Evolutionary conservation across 129 eudicot species (phyloP).

Genomic region (Flaveria ramosissima): DNA sequence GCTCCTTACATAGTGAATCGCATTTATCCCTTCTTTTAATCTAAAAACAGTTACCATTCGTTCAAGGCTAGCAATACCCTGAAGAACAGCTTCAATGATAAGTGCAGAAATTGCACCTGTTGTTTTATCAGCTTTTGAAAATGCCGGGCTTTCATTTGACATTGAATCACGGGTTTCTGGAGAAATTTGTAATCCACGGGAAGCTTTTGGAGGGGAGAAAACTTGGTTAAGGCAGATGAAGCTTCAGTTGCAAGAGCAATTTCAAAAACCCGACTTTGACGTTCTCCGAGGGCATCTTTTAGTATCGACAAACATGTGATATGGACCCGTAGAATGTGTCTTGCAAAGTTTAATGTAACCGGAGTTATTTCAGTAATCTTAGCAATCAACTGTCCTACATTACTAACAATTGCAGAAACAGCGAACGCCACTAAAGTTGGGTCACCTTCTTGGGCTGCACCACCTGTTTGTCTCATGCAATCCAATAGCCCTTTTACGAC

Average conservation of each 20-base stretch:
- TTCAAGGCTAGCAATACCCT: constrained; percentile 83
- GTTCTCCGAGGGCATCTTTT: constrained; percentile 95
- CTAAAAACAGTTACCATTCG: constrained; percentile 87
- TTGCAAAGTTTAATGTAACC: constrained; percentile 49
- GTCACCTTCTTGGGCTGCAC: constrained; percentile 99
- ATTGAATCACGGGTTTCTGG: constrained; percentile 66
- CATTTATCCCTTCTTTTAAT: constrained; percentile 83
- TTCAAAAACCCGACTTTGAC: constrained; percentile 94
- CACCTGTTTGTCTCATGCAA: constrained; percentile 97
- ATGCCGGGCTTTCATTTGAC: constrained; percentile 47
- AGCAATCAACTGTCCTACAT: constrained; percentile 73
- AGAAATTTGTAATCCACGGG: constrained; percentile 69
- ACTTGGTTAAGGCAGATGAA: constrained; percentile 76
- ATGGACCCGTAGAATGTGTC: constrained; percentile 66
- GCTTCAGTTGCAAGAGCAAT: constrained; percentile 98
- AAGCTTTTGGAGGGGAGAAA: constrained; percentile 65
- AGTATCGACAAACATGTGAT: constrained; percentile 63
- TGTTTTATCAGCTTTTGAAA: constrained; percentile 59
- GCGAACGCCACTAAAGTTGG: constrained; percentile 92
- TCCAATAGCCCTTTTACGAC: constrained; percentile 77
- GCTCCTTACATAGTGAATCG: constrained; percentile 70
- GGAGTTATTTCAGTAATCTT: constrained; percentile 71
- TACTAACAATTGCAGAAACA: constrained; percentile 78
- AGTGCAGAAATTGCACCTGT: constrained; percentile 85
- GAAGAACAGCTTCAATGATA: constrained; percentile 77